Evolutionary conservation across 192 early-diverging fungal genomes (phyloP), one percentile per base, ranked within the genome.

Genomic region (Podila minutissima): DNA sequence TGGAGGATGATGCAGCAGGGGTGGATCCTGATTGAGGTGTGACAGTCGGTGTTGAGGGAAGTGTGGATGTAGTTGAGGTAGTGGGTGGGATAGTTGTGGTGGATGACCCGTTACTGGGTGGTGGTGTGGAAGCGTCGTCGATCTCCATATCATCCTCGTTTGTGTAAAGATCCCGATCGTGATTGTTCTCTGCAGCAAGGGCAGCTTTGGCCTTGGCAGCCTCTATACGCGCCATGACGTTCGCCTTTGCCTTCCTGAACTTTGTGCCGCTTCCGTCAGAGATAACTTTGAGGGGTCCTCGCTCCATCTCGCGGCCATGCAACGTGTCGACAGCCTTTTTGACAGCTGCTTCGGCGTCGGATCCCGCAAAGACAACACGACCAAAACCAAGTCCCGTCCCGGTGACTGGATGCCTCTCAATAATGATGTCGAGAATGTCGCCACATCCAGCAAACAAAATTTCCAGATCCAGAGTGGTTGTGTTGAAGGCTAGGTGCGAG

Each of bases 371-470:
- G 12, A 83, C 74, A 12, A 88, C 84, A 12, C 73, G 81, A 29
- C 84, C 88, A 32, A 90, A 71, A 28, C 88, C 88, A 28, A 87
- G 74, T 13, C 84, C 85, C 17, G 73, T 70, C 19, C 86, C 85
- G 4, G 87, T 85, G 20, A 82, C 82, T 57, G 87, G 87, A 37
- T 84, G 72, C 62, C 77, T 79, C 66, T 90, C 86, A 61, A 90
- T 83, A 22, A 83, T 62, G n/a, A 86, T 84, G 58, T 75, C 70
- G 33, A 84, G 66, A 29, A 86, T 84, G 57, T 85, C 74, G 2
- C 88, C 88, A 76, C 87, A 89, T 50, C 84, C 71, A 26, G 86
- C 84, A 67, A 89, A 85, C 33, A 82, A 41, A 22, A 81, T 73
- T 55, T 81, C 77, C 53, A 81, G 62, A 37, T 81, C 77, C 66